Conservation (phyloP, 371 early-diverging fungal genomes). For the Dichotomocladium elegans region DNA sequence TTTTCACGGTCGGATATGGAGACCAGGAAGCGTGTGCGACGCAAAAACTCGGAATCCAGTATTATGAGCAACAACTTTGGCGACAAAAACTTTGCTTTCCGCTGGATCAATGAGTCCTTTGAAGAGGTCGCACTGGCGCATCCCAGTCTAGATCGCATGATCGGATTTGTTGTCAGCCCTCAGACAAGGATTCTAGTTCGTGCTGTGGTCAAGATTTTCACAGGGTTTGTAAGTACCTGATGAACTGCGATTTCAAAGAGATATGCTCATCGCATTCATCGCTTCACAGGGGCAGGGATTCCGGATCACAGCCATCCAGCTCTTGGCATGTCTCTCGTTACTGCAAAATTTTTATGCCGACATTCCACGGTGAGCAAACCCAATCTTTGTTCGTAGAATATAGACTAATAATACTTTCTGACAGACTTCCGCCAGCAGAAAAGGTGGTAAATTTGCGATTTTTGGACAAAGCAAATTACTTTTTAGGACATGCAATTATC, state of each 20-base stretch:
- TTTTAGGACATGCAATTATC: slow-evolving; percentile 45
- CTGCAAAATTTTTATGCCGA: slow-evolving; percentile 59
- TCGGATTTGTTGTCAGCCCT: slow-evolving; percentile 49
- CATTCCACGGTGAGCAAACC: slow-evolving; percentile 38
- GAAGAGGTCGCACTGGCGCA: slow-evolving; percentile 47
- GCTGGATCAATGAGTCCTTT: slow-evolving; percentile 50
- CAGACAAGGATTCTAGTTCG: slow-evolving; percentile 42
- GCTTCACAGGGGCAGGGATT: slow-evolving; percentile 66
- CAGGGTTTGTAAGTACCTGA: slow-evolving; percentile 35
- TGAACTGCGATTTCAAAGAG: neutral
- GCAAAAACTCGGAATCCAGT: slow-evolving; percentile 22
- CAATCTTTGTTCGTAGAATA: neutral
- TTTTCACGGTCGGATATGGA: slow-evolving; percentile 29
- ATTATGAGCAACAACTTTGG: slow-evolving; percentile 45
- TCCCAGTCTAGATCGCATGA: slow-evolving; percentile 50
- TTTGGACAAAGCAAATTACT: slow-evolving; percentile 43
- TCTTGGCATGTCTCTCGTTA: slow-evolving; percentile 64
- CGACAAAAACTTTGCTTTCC: slow-evolving; percentile 46
- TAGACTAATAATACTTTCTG: slow-evolving; percentile 20
- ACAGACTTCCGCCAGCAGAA: slow-evolving; percentile 37
- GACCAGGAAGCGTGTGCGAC: slow-evolving; percentile 7
- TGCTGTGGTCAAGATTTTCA: slow-evolving; percentile 44
- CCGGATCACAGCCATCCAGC: slow-evolving; percentile 64
- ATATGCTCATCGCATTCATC: neutral
- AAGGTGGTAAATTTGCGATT: slow-evolving; percentile 35